Evolutionary conservation across 495 filamentous ascomycete species (phyloP).

Genomic region (Penicillium roqueforti): DNA sequence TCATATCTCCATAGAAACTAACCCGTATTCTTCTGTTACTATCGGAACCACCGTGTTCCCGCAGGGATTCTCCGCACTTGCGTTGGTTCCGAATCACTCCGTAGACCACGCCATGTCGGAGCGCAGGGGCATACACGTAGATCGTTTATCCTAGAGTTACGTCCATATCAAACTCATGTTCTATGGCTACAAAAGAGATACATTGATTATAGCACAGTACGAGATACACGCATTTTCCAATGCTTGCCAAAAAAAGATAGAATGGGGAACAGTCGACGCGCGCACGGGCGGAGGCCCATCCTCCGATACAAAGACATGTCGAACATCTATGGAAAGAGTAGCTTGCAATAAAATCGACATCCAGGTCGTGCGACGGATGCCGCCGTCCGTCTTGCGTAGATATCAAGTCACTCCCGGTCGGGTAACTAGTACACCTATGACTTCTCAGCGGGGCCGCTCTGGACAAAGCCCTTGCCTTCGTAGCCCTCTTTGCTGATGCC

Average conservation of each 20-base stretch:
- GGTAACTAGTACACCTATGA: slow-evolving; percentile 26
- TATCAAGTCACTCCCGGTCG: slow-evolving; percentile 28
- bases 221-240: slow-evolving; percentile 45
- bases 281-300: slow-evolving; percentile 8
- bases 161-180: slow-evolving; percentile 28
- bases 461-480: slow-evolving; percentile 74
- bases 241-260: slow-evolving; percentile 34
- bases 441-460: slow-evolving; percentile 56
- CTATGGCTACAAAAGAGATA: slow-evolving; percentile 49
- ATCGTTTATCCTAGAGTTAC: too few species aligned
- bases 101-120: slow-evolving; percentile 13
- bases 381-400: slow-evolving; percentile 9
- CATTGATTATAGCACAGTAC: slow-evolving; percentile 52
- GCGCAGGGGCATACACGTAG: background rate
- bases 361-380: background rate
- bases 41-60: slow-evolving; percentile 7
- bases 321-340: slow-evolving; percentile 16
- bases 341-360: background rate
- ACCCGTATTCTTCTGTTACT: background rate
- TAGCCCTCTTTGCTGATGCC: slow-evolving; percentile 80
- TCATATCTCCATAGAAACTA: background rate
- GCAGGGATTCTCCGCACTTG: slow-evolving; percentile 32
- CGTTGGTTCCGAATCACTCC: slow-evolving; percentile 31
- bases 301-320: slow-evolving; percentile 5
- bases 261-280: slow-evolving; percentile 20